Base-by-base conservation (phyloP, 257 asterid genomes). In the Nicotiana knightiana region DNA sequence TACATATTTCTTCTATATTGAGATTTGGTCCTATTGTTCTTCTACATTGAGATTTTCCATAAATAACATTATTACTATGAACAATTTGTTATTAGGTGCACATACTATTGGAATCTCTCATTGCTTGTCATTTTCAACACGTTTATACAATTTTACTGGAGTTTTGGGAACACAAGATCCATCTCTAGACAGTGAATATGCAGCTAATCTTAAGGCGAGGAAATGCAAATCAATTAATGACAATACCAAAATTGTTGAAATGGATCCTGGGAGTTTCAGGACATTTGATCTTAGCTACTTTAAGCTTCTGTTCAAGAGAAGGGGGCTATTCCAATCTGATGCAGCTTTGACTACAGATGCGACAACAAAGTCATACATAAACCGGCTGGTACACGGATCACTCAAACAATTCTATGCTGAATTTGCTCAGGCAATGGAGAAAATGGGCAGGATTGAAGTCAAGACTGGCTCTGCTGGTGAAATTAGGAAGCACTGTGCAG, bases 101-200 rank as follows among this genome's bases (percentile, higher is more conserved):
- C 93, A 91, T 77, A 89, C 93, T 15, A 88, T 91, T 58, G 92
- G 95, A 51, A 90, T 88, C 5, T 68, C 92, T 13, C 95, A 88
- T 64, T 91, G 95, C 35, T 87, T 89, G 3, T 85, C 90, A 37
- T 89, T 89, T 84, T 85, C 91, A 33, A 86, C 84, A 84, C 86
- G 93, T 81, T 85, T 90, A 1, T 85, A 24, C 87, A 89, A 91
- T 85, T 91, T 68, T 54, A 37, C 55, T 0, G 55, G 77, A 4
- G 55, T 39, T 37, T 68, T 68, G 0, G 77, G 77, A 32, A 68
- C 77, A 4, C 18, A 68, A 39, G 77, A 68, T 10, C 57, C 77
- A 4, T 68, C 77, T 68, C 87, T 91, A 37, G 85, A 89, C 59
- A 68, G 82, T 0, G 28, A n/a, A 9, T 88, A 91, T 64, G 92